These are phyloP conservation scores for Candida qinlingensis DNA, from an alignment of 805 yeast species.

Conservation along the genomic window DNA sequence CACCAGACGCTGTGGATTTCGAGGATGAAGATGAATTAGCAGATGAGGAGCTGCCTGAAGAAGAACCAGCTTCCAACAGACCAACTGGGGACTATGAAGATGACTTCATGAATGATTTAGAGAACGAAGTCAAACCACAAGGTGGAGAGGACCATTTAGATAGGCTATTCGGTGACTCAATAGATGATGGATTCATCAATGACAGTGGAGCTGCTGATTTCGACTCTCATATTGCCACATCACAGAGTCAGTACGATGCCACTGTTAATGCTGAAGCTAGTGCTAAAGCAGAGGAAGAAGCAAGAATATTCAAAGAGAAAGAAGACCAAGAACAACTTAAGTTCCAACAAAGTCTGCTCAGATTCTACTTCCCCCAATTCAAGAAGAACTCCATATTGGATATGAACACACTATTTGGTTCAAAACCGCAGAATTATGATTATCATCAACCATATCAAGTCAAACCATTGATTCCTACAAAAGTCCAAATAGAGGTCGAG, in stretches of 20 bases:
- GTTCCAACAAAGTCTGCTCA: constrained; percentile 31
- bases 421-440: constrained; percentile 50
- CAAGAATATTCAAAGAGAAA: constrained; percentile 6
- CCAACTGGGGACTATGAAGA: constrained; percentile 17
- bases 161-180: constrained; percentile 29
- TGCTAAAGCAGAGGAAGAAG: constrained; percentile 1
- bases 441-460: constrained; percentile 34
- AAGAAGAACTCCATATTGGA: constrained; percentile 48
- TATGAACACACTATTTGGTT: constrained; percentile 61
- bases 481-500: constrained; percentile 54
- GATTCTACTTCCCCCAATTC: constrained; percentile 59
- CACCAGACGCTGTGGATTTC: constrained; percentile 89
- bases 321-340: constrained; percentile 22
- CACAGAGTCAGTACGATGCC: too few species aligned
- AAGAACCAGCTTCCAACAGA: constrained; percentile 17
- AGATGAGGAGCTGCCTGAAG: constrained; percentile 63
- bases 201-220: constrained; percentile 18
- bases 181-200: constrained; percentile 18
- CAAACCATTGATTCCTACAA: constrained; percentile 47
- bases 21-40: constrained; percentile 94
- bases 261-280: not conserved
- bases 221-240: not conserved
- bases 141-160: constrained; percentile 13
- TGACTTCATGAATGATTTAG: constrained; percentile 7
- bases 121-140: constrained; percentile 11